Conservation (phyloP, 345 rosid species). For the Clausena lansium region DNA sequence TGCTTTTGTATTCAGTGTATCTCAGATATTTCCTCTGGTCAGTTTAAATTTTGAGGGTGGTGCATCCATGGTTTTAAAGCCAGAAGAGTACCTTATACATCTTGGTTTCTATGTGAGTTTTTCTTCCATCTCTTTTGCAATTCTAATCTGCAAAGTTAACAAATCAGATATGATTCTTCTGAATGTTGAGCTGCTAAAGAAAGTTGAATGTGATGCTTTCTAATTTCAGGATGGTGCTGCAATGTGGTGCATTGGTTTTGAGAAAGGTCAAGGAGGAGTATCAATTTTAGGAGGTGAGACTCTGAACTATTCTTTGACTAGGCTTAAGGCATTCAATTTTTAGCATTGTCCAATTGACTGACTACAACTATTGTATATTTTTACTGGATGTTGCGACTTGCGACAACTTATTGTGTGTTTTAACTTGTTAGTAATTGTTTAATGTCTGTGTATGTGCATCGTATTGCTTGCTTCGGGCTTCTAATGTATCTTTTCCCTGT, state of each 20-base stretch:
- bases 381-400: not conserved
- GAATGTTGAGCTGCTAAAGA: not conserved
- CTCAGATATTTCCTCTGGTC: conserved; percentile 68
- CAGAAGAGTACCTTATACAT: conserved; percentile 83
- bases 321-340: not conserved
- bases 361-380: not conserved
- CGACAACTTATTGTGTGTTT: not conserved
- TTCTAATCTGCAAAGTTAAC: conserved; percentile 10
- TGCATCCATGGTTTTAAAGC: conserved; percentile 75
- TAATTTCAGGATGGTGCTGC: conserved; percentile 64
- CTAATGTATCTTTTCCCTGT: not conserved
- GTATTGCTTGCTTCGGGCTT: not conserved
- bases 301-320: conserved; percentile 4
- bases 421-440: not conserved
- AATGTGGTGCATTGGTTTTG: conserved; percentile 92
- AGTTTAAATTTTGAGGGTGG: conserved; percentile 86
- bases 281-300: conserved; percentile 87
- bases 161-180: conserved; percentile 1
- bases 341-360: not conserved
- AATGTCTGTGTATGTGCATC: not conserved
- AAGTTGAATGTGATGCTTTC: conserved; percentile 6
- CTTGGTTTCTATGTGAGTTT: conserved; percentile 65
- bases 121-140: conserved; percentile 7
- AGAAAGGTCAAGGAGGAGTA: conserved; percentile 51
- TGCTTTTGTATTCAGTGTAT: conserved; percentile 41